These are phyloP conservation scores for Phlyctochytrium arcticum DNA, from an alignment of 192 early-diverging fungal genomes.

Conservation along the genomic window DNA sequence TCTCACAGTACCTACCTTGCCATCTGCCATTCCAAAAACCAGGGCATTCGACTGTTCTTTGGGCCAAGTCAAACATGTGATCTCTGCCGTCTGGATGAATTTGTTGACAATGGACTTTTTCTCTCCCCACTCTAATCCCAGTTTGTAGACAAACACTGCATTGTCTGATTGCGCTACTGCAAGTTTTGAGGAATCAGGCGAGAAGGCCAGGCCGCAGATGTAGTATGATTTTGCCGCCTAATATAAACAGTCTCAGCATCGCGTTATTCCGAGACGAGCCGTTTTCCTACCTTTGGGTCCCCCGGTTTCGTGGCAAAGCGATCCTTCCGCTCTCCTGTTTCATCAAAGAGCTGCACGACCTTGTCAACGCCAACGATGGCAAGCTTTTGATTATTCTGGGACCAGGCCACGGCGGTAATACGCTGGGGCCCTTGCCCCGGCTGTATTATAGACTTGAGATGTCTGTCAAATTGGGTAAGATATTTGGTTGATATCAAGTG, in stretches of 20 bases:
- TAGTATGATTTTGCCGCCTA: slow-evolving; percentile 39
- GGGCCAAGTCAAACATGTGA: slow-evolving; percentile 63
- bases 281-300: slow-evolving; percentile 49
- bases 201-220: slow-evolving; percentile 56
- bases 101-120: slow-evolving; percentile 68
- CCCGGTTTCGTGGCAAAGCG: slow-evolving; percentile 62
- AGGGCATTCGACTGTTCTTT: slow-evolving; percentile 54
- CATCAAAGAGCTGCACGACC: slow-evolving; percentile 58
- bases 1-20: too few relatives aligned
- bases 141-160: slow-evolving; percentile 63
- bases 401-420: slow-evolving; percentile 53
- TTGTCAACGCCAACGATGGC: slow-evolving; percentile 51
- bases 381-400: slow-evolving; percentile 57
- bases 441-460: slow-evolving; percentile 49
- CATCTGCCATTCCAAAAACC: slow-evolving; percentile 60
- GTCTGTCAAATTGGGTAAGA: slow-evolving; percentile 16
- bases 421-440: slow-evolving; percentile 34
- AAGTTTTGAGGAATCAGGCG: slow-evolving; percentile 58
- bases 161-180: slow-evolving; percentile 60
- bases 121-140: slow-evolving; percentile 65
- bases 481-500: not conserved
- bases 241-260: not conserved
- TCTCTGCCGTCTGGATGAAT: slow-evolving; percentile 57
- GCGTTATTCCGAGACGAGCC: not conserved
- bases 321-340: slow-evolving; percentile 64